phyloP scores from a whole-genome alignment of 331 rosid genomes.

The Pyrus hybrid region DNA sequence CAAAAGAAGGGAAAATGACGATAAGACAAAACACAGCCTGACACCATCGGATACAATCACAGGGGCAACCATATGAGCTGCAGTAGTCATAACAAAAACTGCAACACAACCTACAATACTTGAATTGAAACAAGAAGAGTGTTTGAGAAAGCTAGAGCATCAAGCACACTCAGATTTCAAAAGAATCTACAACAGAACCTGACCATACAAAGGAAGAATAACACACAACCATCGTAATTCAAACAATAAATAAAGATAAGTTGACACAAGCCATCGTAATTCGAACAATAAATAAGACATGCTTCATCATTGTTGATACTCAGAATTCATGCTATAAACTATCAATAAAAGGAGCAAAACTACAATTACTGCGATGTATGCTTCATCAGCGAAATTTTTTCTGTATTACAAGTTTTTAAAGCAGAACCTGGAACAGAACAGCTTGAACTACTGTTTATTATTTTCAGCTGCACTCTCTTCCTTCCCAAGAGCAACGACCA shows the following conservation, averaged over 20 bases:
- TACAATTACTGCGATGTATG: background rate
- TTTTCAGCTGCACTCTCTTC: constrained; percentile 70
- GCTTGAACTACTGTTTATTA: constrained; percentile 10
- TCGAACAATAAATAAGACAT: background rate
- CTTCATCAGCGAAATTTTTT: background rate
- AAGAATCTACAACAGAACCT: too few relatives aligned
- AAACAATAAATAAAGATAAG: background rate
- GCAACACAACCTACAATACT: background rate
- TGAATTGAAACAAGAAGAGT: too few relatives aligned
- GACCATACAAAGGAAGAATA: background rate
- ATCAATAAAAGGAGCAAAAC: too few relatives aligned
- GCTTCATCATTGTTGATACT: too few relatives aligned
- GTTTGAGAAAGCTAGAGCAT: too few relatives aligned
- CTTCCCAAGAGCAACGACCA: constrained; percentile 66
- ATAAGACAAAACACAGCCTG: background rate
- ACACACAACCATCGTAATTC: background rate
- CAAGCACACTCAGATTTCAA: too few relatives aligned
- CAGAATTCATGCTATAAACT: too few relatives aligned
- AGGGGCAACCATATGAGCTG: background rate
- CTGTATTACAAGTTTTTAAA: too few relatives aligned
- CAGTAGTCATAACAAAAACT: background rate
- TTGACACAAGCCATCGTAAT: background rate
- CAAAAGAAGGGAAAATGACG: background rate
- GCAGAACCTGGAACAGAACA: too few relatives aligned
- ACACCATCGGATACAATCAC: background rate